These are phyloP conservation scores for Cenchrus americanus DNA, from an alignment of 176 grass and related monocot species.

Conservation along the genomic window DNA sequence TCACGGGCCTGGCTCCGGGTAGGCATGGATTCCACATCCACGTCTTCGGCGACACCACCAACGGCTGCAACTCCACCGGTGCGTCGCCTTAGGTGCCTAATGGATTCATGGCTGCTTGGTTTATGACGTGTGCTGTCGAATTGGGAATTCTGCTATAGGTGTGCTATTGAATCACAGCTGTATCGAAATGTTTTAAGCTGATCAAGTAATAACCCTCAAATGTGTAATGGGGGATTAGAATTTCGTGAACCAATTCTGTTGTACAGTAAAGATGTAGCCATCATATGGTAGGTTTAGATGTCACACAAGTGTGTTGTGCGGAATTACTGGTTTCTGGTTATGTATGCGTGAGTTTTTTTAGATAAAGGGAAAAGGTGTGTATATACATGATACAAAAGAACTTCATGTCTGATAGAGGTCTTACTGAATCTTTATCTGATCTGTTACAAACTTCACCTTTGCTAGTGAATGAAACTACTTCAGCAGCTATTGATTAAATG, in stretches of 20 bases:
- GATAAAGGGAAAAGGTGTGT: background rate
- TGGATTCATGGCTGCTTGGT: background rate
- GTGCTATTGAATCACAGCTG: background rate
- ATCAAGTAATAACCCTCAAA: background rate
- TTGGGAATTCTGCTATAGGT: background rate
- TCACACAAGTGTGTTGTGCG: background rate
- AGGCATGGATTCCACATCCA: conserved; percentile 74
- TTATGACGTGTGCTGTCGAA: conserved; percentile 11
- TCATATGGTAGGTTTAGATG: background rate
- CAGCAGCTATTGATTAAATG: conserved; percentile 14
- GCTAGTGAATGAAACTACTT: conserved; percentile 7
- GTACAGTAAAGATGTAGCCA: background rate
- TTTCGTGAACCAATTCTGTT: background rate
- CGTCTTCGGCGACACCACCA: conserved; percentile 74
- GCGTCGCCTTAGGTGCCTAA: background rate
- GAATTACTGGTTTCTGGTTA: background rate
- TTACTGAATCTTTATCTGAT: background rate
- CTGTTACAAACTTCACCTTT: conserved; percentile 19
- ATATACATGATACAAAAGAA: background rate
- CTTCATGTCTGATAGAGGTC: background rate
- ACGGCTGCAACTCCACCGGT: conserved; percentile 77
- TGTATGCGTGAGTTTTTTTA: background rate
- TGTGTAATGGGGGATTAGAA: background rate
- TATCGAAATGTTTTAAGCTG: background rate
- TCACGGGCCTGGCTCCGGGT: conserved; percentile 57